Conservation (phyloP, 441 rosid genomes). For the Arabidopsis lyrata region DNA sequence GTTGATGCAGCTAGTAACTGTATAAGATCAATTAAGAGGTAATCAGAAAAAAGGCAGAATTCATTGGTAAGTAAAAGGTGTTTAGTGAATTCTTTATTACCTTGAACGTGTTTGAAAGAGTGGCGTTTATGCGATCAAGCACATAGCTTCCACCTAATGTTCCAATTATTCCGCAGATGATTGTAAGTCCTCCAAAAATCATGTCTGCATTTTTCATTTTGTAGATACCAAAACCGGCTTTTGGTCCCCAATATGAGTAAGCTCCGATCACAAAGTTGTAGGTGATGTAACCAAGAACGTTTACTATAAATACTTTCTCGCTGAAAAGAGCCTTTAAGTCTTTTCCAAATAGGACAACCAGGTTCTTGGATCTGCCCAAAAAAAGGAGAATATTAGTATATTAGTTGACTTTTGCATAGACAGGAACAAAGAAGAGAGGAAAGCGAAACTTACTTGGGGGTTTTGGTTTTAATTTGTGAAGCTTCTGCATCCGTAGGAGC, state of each 20-base stretch:
- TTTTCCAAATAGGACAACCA: constrained; percentile 56
- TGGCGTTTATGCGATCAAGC: constrained; percentile 76
- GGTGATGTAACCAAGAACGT: constrained; percentile 69
- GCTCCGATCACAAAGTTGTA: constrained; percentile 82
- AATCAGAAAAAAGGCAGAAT: not conserved
- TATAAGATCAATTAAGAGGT: constrained; percentile 32
- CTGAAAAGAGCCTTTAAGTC: constrained; percentile 62
- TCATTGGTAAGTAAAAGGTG: not conserved
- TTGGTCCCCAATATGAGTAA: constrained; percentile 85
- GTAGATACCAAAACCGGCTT: constrained; percentile 80
- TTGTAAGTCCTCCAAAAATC: constrained; percentile 90
- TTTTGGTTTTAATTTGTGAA: constrained; percentile 41
- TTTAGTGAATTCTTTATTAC: constrained; percentile 43
- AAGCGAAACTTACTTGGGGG: constrained; percentile 55
- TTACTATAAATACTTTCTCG: constrained; percentile 62
- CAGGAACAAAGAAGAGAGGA: not conserved
- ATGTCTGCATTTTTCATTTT: constrained; percentile 81
- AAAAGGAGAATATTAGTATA: constrained; percentile 1
- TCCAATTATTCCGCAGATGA: constrained; percentile 88
- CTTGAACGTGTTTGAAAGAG: constrained; percentile 91
- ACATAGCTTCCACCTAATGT: constrained; percentile 81
- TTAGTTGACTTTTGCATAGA: not conserved
- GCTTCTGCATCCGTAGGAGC: constrained; percentile 44
- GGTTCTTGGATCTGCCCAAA: constrained; percentile 45
- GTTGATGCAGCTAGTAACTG: constrained; percentile 73